phyloP scores from a whole-genome alignment of 2,329 filamentous ascomycete genomes.

The Periconia macrospinosa region DNA sequence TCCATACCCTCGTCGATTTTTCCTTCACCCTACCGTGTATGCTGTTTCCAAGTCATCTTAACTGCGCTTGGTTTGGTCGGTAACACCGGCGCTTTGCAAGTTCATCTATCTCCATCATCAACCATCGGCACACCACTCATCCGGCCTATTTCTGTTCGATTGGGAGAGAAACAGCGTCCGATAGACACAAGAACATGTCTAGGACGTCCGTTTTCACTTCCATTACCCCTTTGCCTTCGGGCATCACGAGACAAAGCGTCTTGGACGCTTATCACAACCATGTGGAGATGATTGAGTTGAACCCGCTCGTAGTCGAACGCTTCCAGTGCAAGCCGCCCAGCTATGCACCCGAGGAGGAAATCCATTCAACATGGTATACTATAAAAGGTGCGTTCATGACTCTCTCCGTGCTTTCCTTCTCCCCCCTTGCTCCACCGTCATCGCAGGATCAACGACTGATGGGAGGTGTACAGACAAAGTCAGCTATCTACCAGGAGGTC shows the following conservation, averaged over 20 bases:
- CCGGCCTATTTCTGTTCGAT: neutral
- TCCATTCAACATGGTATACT: conserved; percentile 71
- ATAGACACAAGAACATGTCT: conserved; percentile 56
- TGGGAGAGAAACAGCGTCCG: neutral
- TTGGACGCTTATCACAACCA: conserved; percentile 77
- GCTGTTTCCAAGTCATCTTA: neutral
- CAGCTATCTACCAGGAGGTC: conserved; percentile 69
- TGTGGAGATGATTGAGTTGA: conserved; percentile 82
- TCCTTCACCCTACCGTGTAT: neutral
- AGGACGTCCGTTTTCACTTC: conserved; percentile 74
- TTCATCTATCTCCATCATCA: neutral
- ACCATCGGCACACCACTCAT: neutral
- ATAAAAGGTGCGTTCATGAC: conserved; percentile 38
- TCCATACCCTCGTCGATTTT: conserved; percentile 1
- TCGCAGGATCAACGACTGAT: conserved; percentile 1
- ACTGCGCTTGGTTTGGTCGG: neutral
- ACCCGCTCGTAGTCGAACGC: conserved; percentile 76
- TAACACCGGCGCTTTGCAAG: neutral
- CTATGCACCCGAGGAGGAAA: conserved; percentile 71
- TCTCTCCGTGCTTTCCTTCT: neutral
- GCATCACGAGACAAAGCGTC: conserved; percentile 69
- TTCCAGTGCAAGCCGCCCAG: conserved; percentile 68
- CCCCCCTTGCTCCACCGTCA: neutral
- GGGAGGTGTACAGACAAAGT: conserved; percentile 62
- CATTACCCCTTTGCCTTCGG: conserved; percentile 73